Percentiles rank a stretch among this genome's conserved stretches.
These are phyloP conservation scores for Daldinia eschscholtzii DNA, from an alignment of 2,329 filamentous ascomycete genomes.

Conservation along the genomic window DNA sequence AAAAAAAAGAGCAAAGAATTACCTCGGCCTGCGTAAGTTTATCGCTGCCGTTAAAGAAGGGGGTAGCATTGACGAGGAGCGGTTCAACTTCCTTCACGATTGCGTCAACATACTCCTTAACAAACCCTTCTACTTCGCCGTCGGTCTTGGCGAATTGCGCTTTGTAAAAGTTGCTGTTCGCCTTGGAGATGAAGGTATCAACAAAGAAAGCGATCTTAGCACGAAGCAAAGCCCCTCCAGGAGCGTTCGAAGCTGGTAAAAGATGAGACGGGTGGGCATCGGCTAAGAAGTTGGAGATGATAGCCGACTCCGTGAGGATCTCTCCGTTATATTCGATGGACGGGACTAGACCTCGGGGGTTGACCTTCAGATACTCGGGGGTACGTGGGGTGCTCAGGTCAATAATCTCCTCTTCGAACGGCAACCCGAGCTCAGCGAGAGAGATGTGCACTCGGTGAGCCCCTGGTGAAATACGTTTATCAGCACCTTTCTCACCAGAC, in stretches of 20 bases:
- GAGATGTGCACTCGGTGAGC: conserved; percentile 82
- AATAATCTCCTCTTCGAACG: conserved; percentile 78
- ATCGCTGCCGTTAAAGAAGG: conserved; percentile 74
- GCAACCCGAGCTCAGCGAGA: conserved; percentile 73
- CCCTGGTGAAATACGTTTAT: conserved; percentile 53
- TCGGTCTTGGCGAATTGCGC: conserved; percentile 58
- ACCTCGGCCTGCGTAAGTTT: conserved; percentile 82
- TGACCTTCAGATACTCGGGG: conserved; percentile 80
- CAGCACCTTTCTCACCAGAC: conserved; percentile 7
- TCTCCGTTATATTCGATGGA: conserved; percentile 74
- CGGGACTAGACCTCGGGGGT: conserved; percentile 84
- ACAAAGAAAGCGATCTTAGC: conserved; percentile 79
- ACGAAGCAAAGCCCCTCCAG: conserved; percentile 70
- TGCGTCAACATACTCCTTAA: conserved; percentile 64
- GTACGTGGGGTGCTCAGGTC: conserved; percentile 77
- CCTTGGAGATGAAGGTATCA: conserved; percentile 76
- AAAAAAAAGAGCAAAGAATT: conserved; percentile 44
- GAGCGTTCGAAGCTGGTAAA: conserved; percentile 65
- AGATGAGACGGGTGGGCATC: conserved; percentile 78
- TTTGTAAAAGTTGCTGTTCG: conserved; percentile 54
- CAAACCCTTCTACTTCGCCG: conserved; percentile 63
- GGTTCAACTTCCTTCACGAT: conserved; percentile 81
- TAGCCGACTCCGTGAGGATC: conserved; percentile 78
- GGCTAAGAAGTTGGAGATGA: conserved; percentile 78
- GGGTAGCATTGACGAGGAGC: conserved; percentile 66